Evolutionary conservation across 1,284 basidiomycete genomes (phyloP).

Genomic region (Cutaneotrichosporon cyanovorans): DNA sequence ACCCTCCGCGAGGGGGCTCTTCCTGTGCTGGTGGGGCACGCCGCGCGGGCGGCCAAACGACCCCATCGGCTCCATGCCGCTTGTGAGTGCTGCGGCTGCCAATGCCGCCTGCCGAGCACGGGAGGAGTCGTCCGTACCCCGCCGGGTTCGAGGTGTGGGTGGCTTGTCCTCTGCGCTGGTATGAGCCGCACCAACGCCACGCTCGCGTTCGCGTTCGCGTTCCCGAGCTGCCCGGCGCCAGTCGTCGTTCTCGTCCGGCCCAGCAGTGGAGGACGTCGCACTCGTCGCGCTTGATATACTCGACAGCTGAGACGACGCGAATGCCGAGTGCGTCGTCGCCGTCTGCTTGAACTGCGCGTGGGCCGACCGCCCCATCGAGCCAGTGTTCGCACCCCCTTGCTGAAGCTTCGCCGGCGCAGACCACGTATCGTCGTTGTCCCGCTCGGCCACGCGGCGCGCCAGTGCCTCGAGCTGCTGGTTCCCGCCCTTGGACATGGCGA

Average conservation of each 20-base stretch:
- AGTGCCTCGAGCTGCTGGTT: conserved; percentile 45
- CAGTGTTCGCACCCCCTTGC: no score
- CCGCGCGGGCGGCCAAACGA: conserved; percentile 25
- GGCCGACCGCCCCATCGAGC: background rate
- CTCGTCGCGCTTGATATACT: conserved; percentile 22
- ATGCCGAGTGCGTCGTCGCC: conserved; percentile 18
- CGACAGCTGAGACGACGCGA: conserved; percentile 23
- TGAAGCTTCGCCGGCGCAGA: conserved; percentile 44
- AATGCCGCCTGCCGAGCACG: conserved; percentile 21
- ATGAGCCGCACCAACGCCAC: background rate
- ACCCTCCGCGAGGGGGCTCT: conserved; percentile 1
- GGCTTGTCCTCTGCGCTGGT: conserved; percentile 1
- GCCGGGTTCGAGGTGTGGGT: background rate
- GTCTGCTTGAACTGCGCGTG: conserved; percentile 12
- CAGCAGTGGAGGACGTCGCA: conserved; percentile 15
- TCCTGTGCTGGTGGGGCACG: conserved; percentile 4
- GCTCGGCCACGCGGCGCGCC: conserved; percentile 36
- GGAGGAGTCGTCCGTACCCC: conserved; percentile 12
- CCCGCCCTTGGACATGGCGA: conserved; percentile 32
- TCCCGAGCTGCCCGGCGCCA: conserved; percentile 21
- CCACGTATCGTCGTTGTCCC: conserved; percentile 35
- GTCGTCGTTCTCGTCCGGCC: conserved; percentile 26
- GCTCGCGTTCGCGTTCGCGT: conserved; percentile 8
- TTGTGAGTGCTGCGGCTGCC: conserved; percentile 29
- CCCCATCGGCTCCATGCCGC: conserved; percentile 29